Percentiles rank a stretch among this genome's conserved stretches.
Conservation (phyloP, 345 rosid species). For the Citrus medica region DNA sequence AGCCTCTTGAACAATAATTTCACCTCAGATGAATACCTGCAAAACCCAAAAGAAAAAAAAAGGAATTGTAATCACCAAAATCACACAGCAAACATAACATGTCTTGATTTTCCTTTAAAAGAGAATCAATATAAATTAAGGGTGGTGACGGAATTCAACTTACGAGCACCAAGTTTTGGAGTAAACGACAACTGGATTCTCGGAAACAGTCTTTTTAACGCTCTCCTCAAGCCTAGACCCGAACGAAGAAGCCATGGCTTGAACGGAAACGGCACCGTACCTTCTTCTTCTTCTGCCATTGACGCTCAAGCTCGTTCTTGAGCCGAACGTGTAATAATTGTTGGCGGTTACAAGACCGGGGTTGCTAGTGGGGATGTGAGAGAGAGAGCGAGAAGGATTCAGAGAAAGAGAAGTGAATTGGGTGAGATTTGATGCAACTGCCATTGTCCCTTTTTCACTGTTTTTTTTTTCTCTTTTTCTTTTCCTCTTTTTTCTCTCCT, state of each 20-base stretch:
- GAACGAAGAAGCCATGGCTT: constrained; percentile 67
- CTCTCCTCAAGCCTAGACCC: constrained; percentile 83
- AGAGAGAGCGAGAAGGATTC: constrained; percentile 31
- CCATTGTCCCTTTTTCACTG: constrained; percentile 33
- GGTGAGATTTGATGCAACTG: constrained; percentile 39
- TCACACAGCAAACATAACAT: neutral
- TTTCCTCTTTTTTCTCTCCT: neutral
- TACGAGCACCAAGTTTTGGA: constrained; percentile 98
- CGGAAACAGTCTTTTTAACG: constrained; percentile 61
- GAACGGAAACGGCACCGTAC: constrained; percentile 33
- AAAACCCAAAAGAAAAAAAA: neutral
- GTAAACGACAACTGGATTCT: constrained; percentile 85
- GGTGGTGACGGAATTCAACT: constrained; percentile 28
- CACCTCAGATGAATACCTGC: constrained; percentile 91
- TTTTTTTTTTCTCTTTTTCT: neutral
- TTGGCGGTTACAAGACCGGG: constrained; percentile 4
- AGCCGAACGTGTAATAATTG: neutral
- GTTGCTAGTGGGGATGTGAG: constrained; percentile 7
- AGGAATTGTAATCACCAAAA: neutral
- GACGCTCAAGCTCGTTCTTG: constrained; percentile 16
- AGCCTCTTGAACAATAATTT: constrained; percentile 73
- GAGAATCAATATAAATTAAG: neutral
- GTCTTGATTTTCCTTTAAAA: neutral
- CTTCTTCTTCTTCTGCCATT: constrained; percentile 34
- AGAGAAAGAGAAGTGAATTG: constrained; percentile 35